Evolutionary conservation across 177 flowering plant species (phyloP).

Genomic region (Tripterygium wilfordii): DNA sequence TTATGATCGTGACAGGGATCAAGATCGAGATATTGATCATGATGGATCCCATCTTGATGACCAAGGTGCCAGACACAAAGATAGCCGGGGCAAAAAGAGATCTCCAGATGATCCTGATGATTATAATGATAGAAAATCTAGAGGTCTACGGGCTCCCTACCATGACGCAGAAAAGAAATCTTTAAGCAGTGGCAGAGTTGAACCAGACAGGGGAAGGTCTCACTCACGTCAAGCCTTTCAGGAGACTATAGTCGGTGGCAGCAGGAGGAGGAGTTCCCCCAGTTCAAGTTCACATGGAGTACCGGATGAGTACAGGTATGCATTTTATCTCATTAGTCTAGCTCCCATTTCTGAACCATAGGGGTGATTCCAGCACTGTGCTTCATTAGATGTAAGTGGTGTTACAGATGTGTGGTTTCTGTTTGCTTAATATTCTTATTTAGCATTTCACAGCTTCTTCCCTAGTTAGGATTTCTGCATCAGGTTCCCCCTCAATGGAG

Average conservation of each 20-base stretch:
- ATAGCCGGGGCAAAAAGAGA: constrained; percentile 25
- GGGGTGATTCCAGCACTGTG: no score
- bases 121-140: constrained; percentile 13
- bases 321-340: no score
- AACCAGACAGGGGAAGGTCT: constrained; percentile 26
- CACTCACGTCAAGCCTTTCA: constrained; percentile 16
- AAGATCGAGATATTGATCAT: constrained; percentile 9
- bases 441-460: no score
- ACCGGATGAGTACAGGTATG: constrained; percentile 27
- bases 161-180: constrained; percentile 20
- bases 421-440: no score
- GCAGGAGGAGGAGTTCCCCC: constrained; percentile 16
- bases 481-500: no score
- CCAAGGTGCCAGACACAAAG: constrained; percentile 16
- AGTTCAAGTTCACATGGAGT: constrained; percentile 17
- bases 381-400: no score
- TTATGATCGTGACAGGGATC: constrained; percentile 1
- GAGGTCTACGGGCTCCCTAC: constrained; percentile 11
- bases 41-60: constrained; percentile 22
- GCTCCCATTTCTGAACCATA: no score
- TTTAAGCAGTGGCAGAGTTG: constrained; percentile 16
- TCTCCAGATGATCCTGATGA: constrained; percentile 30
- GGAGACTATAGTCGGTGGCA: constrained; percentile 8
- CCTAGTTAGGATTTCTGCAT: no score
- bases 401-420: no score